Evolutionary conservation across 108 stramenopile species (phyloP).

Genomic region (Fistulifera solaris): DNA sequence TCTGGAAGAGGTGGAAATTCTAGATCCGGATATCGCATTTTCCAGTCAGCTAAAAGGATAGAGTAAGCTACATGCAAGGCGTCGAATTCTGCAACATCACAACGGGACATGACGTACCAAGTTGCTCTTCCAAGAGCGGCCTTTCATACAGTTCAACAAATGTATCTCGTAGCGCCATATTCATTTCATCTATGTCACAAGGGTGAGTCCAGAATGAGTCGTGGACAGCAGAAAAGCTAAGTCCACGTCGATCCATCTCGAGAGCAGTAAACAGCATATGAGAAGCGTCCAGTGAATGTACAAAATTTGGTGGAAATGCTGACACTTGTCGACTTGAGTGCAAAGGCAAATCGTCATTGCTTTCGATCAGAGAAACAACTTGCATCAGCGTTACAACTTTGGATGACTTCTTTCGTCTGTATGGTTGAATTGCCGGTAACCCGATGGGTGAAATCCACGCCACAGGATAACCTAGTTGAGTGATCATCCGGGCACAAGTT

Average conservation of each 20-base stretch:
- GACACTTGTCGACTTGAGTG: slow-evolving; percentile 74
- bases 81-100: too few species aligned
- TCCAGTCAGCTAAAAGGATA: slow-evolving; percentile 52
- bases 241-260: slow-evolving; percentile 86
- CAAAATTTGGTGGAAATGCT: slow-evolving; percentile 99
- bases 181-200: slow-evolving; percentile 84
- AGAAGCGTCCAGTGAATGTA: slow-evolving; percentile 97
- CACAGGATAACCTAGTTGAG: slow-evolving; percentile 88
- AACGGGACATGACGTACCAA: too few species aligned
- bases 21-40: slow-evolving; percentile 86
- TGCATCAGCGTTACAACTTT: slow-evolving; percentile 91
- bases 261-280: slow-evolving; percentile 99
- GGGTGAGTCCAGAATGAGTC: slow-evolving; percentile 99
- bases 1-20: slow-evolving; percentile 89
- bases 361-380: slow-evolving; percentile 64
- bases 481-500: slow-evolving; percentile 74
- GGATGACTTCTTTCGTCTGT: slow-evolving; percentile 61
- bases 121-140: slow-evolving; percentile 77
- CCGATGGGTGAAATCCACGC: slow-evolving; percentile 97
- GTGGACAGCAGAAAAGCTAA: slow-evolving; percentile 96
- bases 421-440: slow-evolving; percentile 97
- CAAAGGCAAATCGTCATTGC: slow-evolving; percentile 83
- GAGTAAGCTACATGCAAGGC: too few species aligned
- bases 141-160: slow-evolving; percentile 93
- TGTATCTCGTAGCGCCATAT: slow-evolving; percentile 70